Evolutionary conservation across 305 asterid genomes (phyloP).

Genomic region (Withania somnifera): DNA sequence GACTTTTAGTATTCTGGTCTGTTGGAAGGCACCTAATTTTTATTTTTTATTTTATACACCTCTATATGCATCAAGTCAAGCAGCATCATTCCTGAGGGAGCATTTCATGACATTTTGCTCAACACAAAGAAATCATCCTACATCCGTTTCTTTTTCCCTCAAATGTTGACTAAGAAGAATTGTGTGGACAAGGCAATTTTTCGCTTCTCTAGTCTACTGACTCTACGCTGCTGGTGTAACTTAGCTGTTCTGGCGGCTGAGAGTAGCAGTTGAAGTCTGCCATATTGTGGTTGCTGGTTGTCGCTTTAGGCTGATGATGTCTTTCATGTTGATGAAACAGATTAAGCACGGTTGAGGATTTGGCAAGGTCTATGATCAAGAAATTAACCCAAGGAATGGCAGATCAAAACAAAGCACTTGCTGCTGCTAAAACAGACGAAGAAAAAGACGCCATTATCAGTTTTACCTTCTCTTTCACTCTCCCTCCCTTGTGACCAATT

Average conservation of each 20-base stretch:
- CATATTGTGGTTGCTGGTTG: not conserved
- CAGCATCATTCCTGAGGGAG: not conserved
- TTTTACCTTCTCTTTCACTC: conserved; percentile 4
- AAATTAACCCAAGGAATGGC: conserved; percentile 93
- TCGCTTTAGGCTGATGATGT: not conserved
- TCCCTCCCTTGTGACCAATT: not conserved
- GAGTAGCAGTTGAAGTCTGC: not conserved
- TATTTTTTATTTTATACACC: not conserved
- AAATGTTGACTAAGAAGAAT: not conserved
- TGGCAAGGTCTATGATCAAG: conserved; percentile 74
- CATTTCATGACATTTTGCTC: not conserved
- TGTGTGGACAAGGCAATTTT: not conserved
- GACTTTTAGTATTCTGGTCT: not conserved
- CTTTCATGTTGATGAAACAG: conserved; percentile 30
- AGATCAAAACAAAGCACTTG: conserved; percentile 85
- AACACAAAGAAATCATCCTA: not conserved
- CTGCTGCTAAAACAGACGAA: conserved; percentile 82
- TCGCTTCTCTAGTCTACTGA: not conserved
- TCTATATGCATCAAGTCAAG: not conserved
- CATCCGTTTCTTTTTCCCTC: not conserved
- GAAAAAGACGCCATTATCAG: conserved; percentile 72
- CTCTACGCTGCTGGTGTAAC: not conserved
- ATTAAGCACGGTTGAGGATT: conserved; percentile 69
- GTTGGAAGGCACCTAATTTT: not conserved
- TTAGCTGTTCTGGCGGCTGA: not conserved